Evolutionary conservation across 139 green algal species (phyloP), one percentile per base, ranked within the genome.

Genomic region (Penium margaritaceum): DNA sequence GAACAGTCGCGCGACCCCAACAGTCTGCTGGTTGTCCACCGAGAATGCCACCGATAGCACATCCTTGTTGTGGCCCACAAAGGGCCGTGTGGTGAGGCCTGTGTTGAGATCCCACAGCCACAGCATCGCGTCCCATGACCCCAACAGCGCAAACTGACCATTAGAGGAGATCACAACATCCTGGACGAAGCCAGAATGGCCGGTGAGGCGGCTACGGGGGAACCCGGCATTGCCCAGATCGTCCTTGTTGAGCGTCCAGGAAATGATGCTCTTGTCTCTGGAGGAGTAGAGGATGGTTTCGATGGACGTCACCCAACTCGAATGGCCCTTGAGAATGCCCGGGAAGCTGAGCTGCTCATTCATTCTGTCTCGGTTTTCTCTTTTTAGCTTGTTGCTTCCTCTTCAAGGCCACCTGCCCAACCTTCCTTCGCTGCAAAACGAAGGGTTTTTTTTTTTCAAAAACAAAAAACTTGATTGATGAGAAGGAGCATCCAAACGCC

Each of bases 1-100:
- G 32, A 79, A 41, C 61, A 53, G 35, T 81, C 74, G 19, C 72
- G 90, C 6, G 91, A 92, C 57, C 90, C 94, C 27, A 90, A 97
- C 75, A 99, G 98, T 99, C 93, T 98, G 89, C 72, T 94, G 86
- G 90, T 99, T 98, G 89, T 99, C 95, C n/a, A 95, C 90, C 53
- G 88, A 96, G 90, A 99, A 98, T 44, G 95, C 95, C 0, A 99
- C 94, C 72, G 85, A 94, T 66, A 99, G 88, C 27, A 99, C 95
- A 77, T 99, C 95, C 89, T 98, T 98, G 85, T 82, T 91, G 90
- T 99, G 95, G 63, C 94, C 95, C 51, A 97, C 77, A 79, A 99
- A 99, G 75, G 91, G 90, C 79, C 95, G 87, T 67, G 95, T 98
- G 80, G 94, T 98, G 79, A 83, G 83, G 74, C 95, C 95, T 41